Percentiles rank a stretch among this genome's conserved stretches.
Conservation (phyloP, 805 yeast genomes). For the Metschnikowia hibisci region DNA sequence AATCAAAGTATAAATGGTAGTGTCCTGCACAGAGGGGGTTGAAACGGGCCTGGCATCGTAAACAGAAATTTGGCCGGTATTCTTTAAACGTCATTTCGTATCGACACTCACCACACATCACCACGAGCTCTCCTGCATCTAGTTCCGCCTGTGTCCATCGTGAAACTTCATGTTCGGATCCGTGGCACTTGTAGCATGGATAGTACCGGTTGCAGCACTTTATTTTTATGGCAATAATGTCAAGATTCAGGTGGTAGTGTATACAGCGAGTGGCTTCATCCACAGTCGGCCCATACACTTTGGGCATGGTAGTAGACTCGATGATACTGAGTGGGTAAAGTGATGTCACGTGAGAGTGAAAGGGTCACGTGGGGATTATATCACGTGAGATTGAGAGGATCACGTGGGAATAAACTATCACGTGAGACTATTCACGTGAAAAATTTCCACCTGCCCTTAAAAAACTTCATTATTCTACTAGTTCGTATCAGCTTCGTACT, state of each 20-base stretch:
- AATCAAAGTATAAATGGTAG: conserved; percentile 34
- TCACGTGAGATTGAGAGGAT: not conserved
- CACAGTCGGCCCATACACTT: conserved; percentile 15
- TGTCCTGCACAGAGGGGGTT: conserved; percentile 39
- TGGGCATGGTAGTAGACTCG: not conserved
- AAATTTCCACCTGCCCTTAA: not conserved
- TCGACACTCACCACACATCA: conserved; percentile 38
- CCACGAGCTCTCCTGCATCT: conserved; percentile 16
- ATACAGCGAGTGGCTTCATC: conserved; percentile 35
- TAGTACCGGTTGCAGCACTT: conserved; percentile 35
- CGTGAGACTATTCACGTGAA: not conserved
- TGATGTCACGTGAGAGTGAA: not conserved
- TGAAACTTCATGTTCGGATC: conserved; percentile 13
- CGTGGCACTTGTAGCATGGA: conserved; percentile 41
- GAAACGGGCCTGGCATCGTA: conserved; percentile 25
- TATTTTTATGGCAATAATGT: conserved; percentile 38
- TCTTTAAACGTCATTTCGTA: conserved; percentile 26
- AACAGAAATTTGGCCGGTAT: conserved; percentile 23
- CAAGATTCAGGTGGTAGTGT: conserved; percentile 34
- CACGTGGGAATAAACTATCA: not conserved
- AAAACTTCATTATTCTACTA: too few relatives aligned
- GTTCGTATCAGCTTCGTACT: too few relatives aligned
- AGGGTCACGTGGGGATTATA: not conserved
- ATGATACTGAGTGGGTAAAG: not conserved
- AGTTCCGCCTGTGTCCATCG: conserved; percentile 16